Conservation (phyloP, 768 basidiomycete genomes). For the Xerocomellus intermedius region DNA sequence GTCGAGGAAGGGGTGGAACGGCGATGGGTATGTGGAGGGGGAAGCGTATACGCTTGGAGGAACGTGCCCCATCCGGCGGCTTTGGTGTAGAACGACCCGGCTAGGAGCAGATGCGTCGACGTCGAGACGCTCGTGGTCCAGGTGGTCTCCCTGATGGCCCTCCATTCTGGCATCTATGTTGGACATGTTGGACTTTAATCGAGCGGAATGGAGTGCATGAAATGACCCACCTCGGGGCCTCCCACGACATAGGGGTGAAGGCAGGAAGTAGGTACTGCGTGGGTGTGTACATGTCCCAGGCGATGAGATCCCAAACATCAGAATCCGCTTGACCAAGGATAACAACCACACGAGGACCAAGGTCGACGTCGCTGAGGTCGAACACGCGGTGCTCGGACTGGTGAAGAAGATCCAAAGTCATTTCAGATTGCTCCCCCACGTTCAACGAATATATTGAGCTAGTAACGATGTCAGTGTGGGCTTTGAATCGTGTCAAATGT, state of each 20-base stretch:
- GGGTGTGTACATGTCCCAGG: conserved; percentile 17
- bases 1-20: neutral
- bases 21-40: neutral
- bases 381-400: conserved; percentile 5
- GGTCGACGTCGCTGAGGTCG: neutral
- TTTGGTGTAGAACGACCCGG: neutral
- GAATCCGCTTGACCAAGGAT: neutral
- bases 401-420: conserved; percentile 12
- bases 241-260: neutral
- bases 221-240: conserved; percentile 4
- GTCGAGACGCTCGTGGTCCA: conserved; percentile 13
- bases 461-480: neutral
- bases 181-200: neutral
- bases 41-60: conserved; percentile 14
- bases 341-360: conserved; percentile 18
- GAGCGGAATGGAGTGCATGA: neutral
- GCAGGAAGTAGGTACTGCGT: conserved; percentile 1
- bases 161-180: neutral
- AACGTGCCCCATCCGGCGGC: conserved; percentile 1
- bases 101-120: conserved; percentile 19
- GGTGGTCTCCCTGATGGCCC: neutral
- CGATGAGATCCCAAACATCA: neutral
- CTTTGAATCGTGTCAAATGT: neutral
- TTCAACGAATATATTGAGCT: conserved; percentile 14
- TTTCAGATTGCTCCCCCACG: neutral